Evolutionary conservation across 148 eudicot genomes (phyloP).

Genomic region (Oxyria digyna): DNA sequence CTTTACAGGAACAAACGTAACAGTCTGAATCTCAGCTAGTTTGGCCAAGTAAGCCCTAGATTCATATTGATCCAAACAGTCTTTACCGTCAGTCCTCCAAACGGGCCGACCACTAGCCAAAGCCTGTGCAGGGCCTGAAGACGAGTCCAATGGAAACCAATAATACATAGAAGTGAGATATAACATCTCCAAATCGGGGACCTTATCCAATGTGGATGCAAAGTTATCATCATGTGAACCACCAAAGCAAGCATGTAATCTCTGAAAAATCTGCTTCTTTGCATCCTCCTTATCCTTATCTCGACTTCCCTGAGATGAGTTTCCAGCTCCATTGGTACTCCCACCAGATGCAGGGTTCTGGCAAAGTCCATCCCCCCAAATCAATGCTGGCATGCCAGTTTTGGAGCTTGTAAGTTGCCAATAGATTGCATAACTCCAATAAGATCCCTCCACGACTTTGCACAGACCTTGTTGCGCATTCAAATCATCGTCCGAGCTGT

Average conservation of each 20-base stretch:
- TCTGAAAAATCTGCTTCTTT: constrained; percentile 31
- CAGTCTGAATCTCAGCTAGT: constrained; percentile 67
- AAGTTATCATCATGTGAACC: constrained; percentile 74
- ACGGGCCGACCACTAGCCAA: constrained; percentile 48
- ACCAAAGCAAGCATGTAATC: constrained; percentile 52
- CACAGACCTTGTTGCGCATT: constrained; percentile 52
- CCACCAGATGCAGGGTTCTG: constrained; percentile 18
- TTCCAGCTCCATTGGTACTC: constrained; percentile 14
- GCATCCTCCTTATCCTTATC: constrained; percentile 10
- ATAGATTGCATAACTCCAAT: constrained; percentile 80
- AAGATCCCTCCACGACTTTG: constrained; percentile 65
- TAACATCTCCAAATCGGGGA: constrained; percentile 83
- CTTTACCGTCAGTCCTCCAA: constrained; percentile 37
- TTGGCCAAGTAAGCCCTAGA: constrained; percentile 66
- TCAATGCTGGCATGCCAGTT: constrained; percentile 68
- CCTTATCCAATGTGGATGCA: constrained; percentile 68
- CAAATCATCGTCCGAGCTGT: constrained; percentile 39
- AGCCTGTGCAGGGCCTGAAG: constrained; percentile 68
- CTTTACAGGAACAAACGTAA: constrained; percentile 76
- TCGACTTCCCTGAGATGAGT: constrained; percentile 20
- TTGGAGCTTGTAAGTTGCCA: constrained; percentile 84
- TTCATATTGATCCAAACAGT: constrained; percentile 29
- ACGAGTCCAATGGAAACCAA: constrained; percentile 41
- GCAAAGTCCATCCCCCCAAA: constrained; percentile 95
- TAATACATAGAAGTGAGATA: constrained; percentile 83